phyloP scores from a whole-genome alignment of 805 yeast species.

The Barnettozyma siamensis region DNA sequence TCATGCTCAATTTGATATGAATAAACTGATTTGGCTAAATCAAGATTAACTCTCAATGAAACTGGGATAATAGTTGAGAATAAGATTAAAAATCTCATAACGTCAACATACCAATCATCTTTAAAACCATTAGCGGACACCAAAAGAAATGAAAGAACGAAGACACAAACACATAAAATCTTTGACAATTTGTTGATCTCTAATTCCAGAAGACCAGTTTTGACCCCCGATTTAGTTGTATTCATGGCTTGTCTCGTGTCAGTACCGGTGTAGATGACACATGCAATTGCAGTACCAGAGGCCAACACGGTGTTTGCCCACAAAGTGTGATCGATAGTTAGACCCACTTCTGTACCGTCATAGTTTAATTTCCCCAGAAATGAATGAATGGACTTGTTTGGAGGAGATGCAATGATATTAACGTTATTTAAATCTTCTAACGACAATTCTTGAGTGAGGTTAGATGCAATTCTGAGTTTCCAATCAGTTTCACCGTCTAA shows the following conservation, averaged over 20 bases:
- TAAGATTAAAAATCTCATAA: slow-evolving; percentile 83
- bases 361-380: slow-evolving; percentile 71
- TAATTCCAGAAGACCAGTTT: slow-evolving; percentile 81
- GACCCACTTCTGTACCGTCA: slow-evolving; percentile 53
- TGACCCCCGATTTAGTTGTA: slow-evolving; percentile 80
- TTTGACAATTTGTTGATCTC: slow-evolving; percentile 89
- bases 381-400: slow-evolving; percentile 75
- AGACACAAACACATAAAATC: slow-evolving; percentile 81
- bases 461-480: slow-evolving; percentile 81
- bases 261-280: slow-evolving; percentile 82
- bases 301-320: slow-evolving; percentile 99
- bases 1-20: slow-evolving; percentile 95
- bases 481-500: slow-evolving; percentile 99
- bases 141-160: slow-evolving; percentile 64
- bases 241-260: slow-evolving; percentile 96
- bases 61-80: slow-evolving; percentile 97
- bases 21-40: slow-evolving; percentile 91
- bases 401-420: slow-evolving; percentile 66
- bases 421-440: slow-evolving; percentile 48
- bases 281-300: slow-evolving; percentile 85
- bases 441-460: slow-evolving; percentile 58
- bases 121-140: slow-evolving; percentile 79
- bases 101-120: slow-evolving; percentile 79
- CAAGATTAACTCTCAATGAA: slow-evolving; percentile 87
- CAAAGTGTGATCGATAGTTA: slow-evolving; percentile 83